Percentiles rank a stretch among this genome's conserved stretches.
phyloP scores from a whole-genome alignment of 345 rosid species.

The Salix purpurea region DNA sequence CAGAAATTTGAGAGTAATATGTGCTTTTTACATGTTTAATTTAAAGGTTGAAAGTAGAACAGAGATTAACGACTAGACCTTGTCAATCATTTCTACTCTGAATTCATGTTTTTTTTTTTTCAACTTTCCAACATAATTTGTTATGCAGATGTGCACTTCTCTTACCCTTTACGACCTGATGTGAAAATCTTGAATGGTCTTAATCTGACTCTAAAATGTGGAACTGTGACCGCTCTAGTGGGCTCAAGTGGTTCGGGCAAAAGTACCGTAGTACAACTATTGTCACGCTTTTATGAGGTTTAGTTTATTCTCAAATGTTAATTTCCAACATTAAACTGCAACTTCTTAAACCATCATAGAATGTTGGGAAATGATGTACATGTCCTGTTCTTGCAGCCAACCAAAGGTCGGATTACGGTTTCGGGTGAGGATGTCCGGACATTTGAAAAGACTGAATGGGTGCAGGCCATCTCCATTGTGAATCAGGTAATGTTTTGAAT shows the following conservation, averaged over 20 bases:
- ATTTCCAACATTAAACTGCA: slow-evolving; percentile 3
- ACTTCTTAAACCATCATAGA: neutral
- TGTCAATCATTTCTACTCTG: neutral
- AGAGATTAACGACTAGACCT: neutral
- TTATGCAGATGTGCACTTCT: slow-evolving; percentile 72
- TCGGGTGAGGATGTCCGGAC: slow-evolving; percentile 86
- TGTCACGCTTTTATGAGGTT: slow-evolving; percentile 97
- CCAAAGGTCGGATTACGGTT: slow-evolving; percentile 75
- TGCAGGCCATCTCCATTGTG: slow-evolving; percentile 78
- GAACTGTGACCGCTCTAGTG: slow-evolving; percentile 89
- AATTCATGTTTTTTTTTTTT: neutral
- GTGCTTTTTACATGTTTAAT: neutral
- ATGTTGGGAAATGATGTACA: slow-evolving; percentile 9
- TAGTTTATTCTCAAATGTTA: neutral
- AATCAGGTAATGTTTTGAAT: slow-evolving; percentile 58
- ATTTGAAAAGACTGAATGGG: slow-evolving; percentile 94
- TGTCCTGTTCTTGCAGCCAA: slow-evolving; percentile 56
- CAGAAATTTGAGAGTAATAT: neutral
- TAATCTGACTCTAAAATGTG: slow-evolving; percentile 60
- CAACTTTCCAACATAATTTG: slow-evolving; percentile 14
- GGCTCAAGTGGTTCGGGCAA: slow-evolving; percentile 98
- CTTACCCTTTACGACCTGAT: slow-evolving; percentile 84
- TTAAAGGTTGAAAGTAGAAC: no score
- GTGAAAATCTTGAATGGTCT: slow-evolving; percentile 70
- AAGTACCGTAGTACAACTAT: slow-evolving; percentile 87